These are phyloP conservation scores for Hibiscus tridactylites DNA, from an alignment of 345 rosid genomes.

Conservation along the genomic window DNA sequence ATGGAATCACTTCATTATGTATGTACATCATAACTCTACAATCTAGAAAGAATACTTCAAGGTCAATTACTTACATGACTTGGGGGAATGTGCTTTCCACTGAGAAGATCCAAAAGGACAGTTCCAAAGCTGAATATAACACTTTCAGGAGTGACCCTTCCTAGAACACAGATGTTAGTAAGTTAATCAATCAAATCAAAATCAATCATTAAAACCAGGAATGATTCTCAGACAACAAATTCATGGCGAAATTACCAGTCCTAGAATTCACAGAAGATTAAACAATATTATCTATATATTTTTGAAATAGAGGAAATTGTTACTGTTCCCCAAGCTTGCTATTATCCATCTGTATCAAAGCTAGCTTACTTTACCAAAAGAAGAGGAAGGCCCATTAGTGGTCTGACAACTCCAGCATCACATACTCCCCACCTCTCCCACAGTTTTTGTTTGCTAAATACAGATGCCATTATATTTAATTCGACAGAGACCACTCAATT, in stretches of 20 bases:
- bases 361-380: background rate
- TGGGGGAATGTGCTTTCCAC: conserved; percentile 76
- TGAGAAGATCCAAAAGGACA: conserved; percentile 57
- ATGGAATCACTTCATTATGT: background rate
- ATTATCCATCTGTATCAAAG: background rate
- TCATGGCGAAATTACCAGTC: background rate
- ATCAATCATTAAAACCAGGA: background rate
- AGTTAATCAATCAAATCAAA: background rate
- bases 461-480: no score
- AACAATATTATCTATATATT: background rate
- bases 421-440: no score
- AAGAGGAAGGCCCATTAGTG: no score
- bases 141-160: conserved; percentile 70
- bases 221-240: background rate
- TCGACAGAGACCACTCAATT: no score
- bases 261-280: background rate
- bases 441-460: no score
- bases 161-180: conserved; percentile 22
- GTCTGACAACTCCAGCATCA: no score
- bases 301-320: background rate
- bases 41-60: background rate
- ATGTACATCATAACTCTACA: background rate
- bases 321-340: background rate
- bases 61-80: conserved; percentile 48
- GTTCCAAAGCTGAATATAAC: conserved; percentile 71